Evolutionary conservation across 352 stramenopile species (phyloP).

Genomic region (Phytophthora podocarpi): DNA sequence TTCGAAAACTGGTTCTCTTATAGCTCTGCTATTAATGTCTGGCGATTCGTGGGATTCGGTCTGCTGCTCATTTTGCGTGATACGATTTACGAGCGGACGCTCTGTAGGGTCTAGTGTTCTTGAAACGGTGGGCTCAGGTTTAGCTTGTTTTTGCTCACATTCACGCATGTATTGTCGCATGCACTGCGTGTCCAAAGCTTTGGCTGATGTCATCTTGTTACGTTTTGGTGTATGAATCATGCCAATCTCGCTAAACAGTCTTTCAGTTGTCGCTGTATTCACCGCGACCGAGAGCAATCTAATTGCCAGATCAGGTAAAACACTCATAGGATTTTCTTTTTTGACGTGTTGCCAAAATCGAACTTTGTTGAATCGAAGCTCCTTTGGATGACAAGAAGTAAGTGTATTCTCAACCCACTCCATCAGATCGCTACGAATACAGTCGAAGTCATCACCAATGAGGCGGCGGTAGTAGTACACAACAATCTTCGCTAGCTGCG

Average conservation of each 20-base stretch:
- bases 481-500: background rate
- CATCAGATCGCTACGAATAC: constrained; percentile 1
- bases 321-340: background rate
- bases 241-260: background rate
- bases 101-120: too few species aligned
- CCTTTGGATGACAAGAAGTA: background rate
- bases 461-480: constrained; percentile 3
- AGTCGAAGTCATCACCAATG: background rate
- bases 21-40: too few species aligned
- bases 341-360: background rate
- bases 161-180: background rate
- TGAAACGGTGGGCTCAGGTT: too few species aligned
- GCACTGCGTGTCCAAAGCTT: background rate
- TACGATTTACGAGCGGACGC: too few species aligned
- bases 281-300: background rate
- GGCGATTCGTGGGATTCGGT: too few species aligned
- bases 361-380: background rate
- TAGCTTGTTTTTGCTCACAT: background rate
- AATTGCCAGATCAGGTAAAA: background rate
- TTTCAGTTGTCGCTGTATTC: background rate
- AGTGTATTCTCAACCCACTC: constrained; percentile 1
- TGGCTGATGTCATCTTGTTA: background rate
- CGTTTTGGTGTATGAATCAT: background rate
- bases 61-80: too few species aligned
- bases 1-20: too few species aligned